Conservation (phyloP, 75 land plant genomes). For the Sequoia sempervirens region DNA sequence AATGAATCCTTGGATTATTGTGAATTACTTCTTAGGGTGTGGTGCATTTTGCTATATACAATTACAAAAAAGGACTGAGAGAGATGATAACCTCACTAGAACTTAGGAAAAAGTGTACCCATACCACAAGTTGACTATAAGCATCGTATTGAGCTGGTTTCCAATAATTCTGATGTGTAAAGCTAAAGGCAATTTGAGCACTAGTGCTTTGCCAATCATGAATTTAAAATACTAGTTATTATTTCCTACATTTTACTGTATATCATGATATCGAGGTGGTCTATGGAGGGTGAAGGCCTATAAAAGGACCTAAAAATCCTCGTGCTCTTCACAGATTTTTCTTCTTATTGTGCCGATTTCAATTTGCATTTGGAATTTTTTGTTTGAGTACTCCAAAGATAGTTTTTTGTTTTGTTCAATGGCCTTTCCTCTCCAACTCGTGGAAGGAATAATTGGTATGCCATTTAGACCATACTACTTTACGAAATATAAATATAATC, state of each 20-base stretch:
- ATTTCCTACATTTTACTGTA: background rate
- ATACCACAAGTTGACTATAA: background rate
- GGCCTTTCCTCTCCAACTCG: background rate
- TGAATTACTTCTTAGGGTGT: too few relatives aligned
- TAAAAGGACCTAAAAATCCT: background rate
- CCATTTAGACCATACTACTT: background rate
- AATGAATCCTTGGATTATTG: too few relatives aligned
- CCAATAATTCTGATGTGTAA: background rate
- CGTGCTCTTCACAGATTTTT: background rate
- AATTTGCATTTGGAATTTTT: too few relatives aligned
- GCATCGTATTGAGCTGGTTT: background rate
- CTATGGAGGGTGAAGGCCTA: background rate
- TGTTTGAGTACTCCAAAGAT: too few relatives aligned
- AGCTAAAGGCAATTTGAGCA: background rate
- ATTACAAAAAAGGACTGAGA: too few relatives aligned
- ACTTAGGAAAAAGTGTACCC: too few relatives aligned
- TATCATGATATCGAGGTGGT: background rate
- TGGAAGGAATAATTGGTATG: conserved; percentile 2
- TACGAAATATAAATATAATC: too few relatives aligned
- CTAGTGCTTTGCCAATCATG: background rate
- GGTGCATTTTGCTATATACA: too few relatives aligned
- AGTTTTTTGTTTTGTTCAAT: background rate
- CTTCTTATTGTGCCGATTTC: background rate
- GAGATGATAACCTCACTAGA: too few relatives aligned
- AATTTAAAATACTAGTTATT: background rate